phyloP scores from a whole-genome alignment of 1,284 basidiomycete species.

The Leucoagaricus sp. region DNA sequence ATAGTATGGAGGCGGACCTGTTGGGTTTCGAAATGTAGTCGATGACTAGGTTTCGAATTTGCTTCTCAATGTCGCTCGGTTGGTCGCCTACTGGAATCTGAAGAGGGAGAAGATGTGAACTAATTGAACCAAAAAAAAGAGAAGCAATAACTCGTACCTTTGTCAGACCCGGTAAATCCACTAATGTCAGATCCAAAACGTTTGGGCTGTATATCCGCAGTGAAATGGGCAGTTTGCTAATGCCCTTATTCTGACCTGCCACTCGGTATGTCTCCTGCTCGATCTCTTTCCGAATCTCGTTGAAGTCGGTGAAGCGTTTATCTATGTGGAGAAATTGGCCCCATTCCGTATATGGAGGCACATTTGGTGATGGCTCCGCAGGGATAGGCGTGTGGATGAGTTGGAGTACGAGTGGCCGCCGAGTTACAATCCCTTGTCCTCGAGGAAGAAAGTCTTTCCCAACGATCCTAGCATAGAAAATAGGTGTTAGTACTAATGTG shows the following conservation, averaged over 20 bases:
- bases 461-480: constrained; percentile 68
- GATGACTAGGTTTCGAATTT: constrained; percentile 91
- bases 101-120: not conserved
- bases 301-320: constrained; percentile 94
- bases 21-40: constrained; percentile 98
- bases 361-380: constrained; percentile 44
- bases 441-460: constrained; percentile 96
- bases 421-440: constrained; percentile 92
- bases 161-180: constrained; percentile 95
- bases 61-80: constrained; percentile 93
- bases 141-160: constrained; percentile 60
- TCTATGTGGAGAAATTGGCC: constrained; percentile 97
- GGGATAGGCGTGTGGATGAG: constrained; percentile 85
- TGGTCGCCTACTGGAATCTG: constrained; percentile 92
- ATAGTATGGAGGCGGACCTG: constrained; percentile 54
- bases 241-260: constrained; percentile 98
- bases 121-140: not conserved
- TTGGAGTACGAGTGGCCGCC: constrained; percentile 93
- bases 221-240: constrained; percentile 94
- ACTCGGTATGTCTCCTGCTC: constrained; percentile 98
- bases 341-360: constrained; percentile 75
- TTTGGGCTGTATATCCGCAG: constrained; percentile 94
- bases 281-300: constrained; percentile 94
- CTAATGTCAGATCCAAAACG: constrained; percentile 93
- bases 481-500: not conserved